Conservation (phyloP, 495 filamentous ascomycete species). For the Jackrogersella multiformis region DNA sequence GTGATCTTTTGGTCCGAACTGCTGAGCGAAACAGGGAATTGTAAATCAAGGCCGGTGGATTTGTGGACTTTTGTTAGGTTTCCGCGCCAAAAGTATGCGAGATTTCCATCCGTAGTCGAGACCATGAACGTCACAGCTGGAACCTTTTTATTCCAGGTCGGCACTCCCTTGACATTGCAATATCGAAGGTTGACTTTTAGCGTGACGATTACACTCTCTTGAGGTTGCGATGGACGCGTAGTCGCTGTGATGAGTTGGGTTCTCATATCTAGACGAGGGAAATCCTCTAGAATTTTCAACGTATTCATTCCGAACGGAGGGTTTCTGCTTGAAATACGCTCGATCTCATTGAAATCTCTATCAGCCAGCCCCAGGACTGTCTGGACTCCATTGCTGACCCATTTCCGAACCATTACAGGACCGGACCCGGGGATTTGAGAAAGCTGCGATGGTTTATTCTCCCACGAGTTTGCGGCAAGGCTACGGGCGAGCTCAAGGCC, state of each 20-base stretch:
- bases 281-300: conserved; percentile 68
- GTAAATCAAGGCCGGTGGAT: conserved; percentile 62
- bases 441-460: conserved; percentile 82
- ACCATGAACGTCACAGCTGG: conserved; percentile 79
- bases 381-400: conserved; percentile 74
- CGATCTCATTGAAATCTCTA: conserved; percentile 76
- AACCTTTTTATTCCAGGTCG: conserved; percentile 66
- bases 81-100: conserved; percentile 80
- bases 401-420: conserved; percentile 76
- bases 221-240: conserved; percentile 47
- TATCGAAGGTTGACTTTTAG: conserved; percentile 77
- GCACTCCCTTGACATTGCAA: conserved; percentile 71
- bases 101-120: conserved; percentile 76
- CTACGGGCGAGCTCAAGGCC: conserved; percentile 83
- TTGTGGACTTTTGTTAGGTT: conserved; percentile 74
- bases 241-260: conserved; percentile 43
- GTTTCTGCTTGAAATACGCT: conserved; percentile 78
- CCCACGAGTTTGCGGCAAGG: conserved; percentile 84
- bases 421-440: conserved; percentile 89
- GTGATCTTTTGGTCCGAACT: conserved; percentile 65
- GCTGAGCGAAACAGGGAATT: conserved; percentile 68
- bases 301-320: conserved; percentile 83
- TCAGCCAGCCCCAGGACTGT: conserved; percentile 75
- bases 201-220: conserved; percentile 60
- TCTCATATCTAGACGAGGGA: conserved; percentile 75